These are phyloP conservation scores for Pachysandra terminalis DNA, from an alignment of 164 flowering plant species.

Conservation along the genomic window DNA sequence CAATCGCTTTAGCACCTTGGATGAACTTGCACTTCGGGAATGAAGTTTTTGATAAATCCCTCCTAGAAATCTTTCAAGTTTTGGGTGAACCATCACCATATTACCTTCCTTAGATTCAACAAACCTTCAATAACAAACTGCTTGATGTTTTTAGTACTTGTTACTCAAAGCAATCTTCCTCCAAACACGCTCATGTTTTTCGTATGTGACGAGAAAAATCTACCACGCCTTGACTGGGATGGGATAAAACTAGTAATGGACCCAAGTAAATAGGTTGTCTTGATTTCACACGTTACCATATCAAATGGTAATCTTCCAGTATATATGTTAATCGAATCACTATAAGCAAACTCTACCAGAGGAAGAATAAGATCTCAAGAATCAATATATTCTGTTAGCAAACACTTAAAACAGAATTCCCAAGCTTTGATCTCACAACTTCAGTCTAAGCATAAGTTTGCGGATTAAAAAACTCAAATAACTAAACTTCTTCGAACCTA, in stretches of 20 bases:
- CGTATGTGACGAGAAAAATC: background rate
- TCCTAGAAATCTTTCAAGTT: no score
- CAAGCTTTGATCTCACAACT: background rate
- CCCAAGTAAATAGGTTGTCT: background rate
- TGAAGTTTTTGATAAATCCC: no score
- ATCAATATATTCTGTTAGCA: background rate
- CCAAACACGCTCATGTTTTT: background rate
- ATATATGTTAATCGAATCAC: background rate
- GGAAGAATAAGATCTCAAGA: background rate
- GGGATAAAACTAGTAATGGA: background rate
- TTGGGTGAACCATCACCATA: no score
- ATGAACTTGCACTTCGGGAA: background rate
- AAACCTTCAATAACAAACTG: background rate
- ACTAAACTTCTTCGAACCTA: background rate
- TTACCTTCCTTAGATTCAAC: no score
- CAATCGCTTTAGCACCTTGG: background rate
- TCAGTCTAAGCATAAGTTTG: background rate
- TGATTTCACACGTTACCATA: background rate
- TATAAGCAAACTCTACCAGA: slow-evolving; percentile 3
- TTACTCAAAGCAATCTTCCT: no score
- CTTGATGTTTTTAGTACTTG: background rate
- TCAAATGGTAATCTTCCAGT: background rate
- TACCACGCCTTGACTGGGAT: background rate
- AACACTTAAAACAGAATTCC: background rate
- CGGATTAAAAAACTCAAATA: background rate